These are phyloP conservation scores for Achlya hypogyna DNA, from an alignment of 352 stramenopile genomes.

Conservation along the genomic window DNA sequence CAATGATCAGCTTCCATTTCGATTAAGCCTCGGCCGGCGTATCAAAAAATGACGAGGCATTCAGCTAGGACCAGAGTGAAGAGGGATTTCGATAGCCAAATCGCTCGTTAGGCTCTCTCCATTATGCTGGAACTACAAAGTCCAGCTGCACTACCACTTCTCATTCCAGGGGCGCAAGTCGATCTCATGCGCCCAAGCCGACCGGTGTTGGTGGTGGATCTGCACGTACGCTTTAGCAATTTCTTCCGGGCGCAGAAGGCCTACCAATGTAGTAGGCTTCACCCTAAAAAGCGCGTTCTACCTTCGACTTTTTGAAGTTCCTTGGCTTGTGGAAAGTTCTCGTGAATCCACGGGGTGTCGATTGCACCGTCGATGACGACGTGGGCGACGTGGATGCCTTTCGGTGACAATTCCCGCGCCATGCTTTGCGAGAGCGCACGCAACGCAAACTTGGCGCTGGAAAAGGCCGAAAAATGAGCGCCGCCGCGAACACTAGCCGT, in stretches of 20 bases:
- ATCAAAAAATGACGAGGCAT: no score
- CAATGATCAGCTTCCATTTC: no score
- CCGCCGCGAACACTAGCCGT: slow-evolving; percentile 29
- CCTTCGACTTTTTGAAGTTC: slow-evolving; percentile 12
- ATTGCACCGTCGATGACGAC: slow-evolving; percentile 33
- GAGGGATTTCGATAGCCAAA: no score
- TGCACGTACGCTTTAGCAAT: slow-evolving; percentile 33
- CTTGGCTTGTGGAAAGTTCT: slow-evolving; percentile 17
- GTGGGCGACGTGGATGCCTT: slow-evolving; percentile 35
- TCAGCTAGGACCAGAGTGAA: no score
- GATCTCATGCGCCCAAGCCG: slow-evolving; percentile 35
- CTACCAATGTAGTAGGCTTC: slow-evolving; percentile 1
- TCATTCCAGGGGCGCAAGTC: slow-evolving; percentile 23
- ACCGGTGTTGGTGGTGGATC: slow-evolving; percentile 26
- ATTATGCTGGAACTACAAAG: no score
- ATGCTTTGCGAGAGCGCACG: slow-evolving; percentile 29
- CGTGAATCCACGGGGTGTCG: slow-evolving; percentile 20
- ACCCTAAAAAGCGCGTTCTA: not conserved
- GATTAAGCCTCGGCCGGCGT: no score
- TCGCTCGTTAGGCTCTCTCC: no score
- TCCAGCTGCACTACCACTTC: slow-evolving; percentile 16
- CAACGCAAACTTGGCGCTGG: slow-evolving; percentile 28
- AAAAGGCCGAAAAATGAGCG: slow-evolving; percentile 31
- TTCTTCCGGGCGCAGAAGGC: slow-evolving; percentile 25
- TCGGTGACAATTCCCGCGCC: slow-evolving; percentile 31